Conservation (phyloP, 2,329 filamentous ascomycete genomes). For the Aspergillus oerlinghausenensis region DNA sequence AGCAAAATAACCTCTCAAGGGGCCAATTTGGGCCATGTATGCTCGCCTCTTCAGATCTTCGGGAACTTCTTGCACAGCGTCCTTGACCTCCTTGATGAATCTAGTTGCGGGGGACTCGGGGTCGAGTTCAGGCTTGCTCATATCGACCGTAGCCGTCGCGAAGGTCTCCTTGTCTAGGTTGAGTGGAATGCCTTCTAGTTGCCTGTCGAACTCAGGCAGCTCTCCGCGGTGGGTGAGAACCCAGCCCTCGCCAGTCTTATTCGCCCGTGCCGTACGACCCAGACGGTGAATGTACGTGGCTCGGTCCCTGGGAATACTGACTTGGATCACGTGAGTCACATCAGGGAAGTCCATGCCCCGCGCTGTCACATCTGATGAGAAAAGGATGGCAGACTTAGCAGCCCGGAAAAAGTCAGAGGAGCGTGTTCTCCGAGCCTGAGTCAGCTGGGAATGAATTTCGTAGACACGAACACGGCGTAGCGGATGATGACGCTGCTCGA, state of each 20-base stretch:
- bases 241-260: conserved; percentile 59
- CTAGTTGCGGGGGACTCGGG: conserved; percentile 11
- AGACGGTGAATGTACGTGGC: conserved; percentile 74
- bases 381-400: conserved; percentile 59
- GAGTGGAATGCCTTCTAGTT: conserved; percentile 53
- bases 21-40: conserved; percentile 25
- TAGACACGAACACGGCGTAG: conserved; percentile 37
- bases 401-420: conserved; percentile 68
- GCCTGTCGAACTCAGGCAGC: conserved; percentile 44
- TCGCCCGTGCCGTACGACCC: conserved; percentile 68
- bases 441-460: conserved; percentile 75
- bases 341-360: conserved; percentile 79
- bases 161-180: conserved; percentile 33
- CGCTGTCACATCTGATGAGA: conserved; percentile 76
- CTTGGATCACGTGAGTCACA: conserved; percentile 74
- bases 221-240: conserved; percentile 55
- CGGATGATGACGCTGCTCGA: conserved; percentile 25
- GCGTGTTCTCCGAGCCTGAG: conserved; percentile 63
- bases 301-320: conserved; percentile 59
- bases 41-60: conserved; percentile 23
- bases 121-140: conserved; percentile 4
- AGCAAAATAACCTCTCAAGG: conserved; percentile 19
- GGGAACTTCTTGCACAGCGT: conserved; percentile 29
- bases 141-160: conserved; percentile 9
- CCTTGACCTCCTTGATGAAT: conserved; percentile 39